phyloP scores from a whole-genome alignment of 2,329 filamentous ascomycete genomes.

The Beauveria sp. region DNA sequence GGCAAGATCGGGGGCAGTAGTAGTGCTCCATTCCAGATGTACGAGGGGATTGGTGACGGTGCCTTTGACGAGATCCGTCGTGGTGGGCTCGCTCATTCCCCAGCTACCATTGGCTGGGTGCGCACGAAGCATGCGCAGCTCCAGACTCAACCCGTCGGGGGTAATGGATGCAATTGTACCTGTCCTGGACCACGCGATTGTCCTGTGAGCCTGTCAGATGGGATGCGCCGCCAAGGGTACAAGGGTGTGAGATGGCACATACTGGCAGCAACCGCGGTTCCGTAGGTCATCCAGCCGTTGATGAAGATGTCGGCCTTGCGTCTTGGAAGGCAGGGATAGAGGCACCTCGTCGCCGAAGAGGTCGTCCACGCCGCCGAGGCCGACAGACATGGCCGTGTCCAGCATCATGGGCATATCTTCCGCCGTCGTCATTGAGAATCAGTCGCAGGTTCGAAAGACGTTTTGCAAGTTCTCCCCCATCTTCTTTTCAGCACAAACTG shows the following conservation, averaged over 20 bases:
- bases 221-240: neutral
- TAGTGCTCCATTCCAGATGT: slow-evolving; percentile 74
- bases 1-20: slow-evolving; percentile 69
- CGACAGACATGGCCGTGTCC: slow-evolving; percentile 37
- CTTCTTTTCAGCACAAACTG: neutral
- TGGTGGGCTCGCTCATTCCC: slow-evolving; percentile 66
- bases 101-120: slow-evolving; percentile 63
- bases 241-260: slow-evolving; percentile 26
- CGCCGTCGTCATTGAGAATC: slow-evolving; percentile 23
- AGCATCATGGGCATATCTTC: slow-evolving; percentile 37
- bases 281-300: slow-evolving; percentile 71
- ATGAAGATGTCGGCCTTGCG: slow-evolving; percentile 52
- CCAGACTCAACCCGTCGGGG: slow-evolving; percentile 60
- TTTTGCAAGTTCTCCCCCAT: neutral
- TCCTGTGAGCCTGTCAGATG: slow-evolving; percentile 39
- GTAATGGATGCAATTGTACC: slow-evolving; percentile 80
- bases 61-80: slow-evolving; percentile 52
- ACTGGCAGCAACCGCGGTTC: slow-evolving; percentile 74
- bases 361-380: slow-evolving; percentile 59
- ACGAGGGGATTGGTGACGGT: slow-evolving; percentile 61
- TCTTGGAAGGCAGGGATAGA: slow-evolving; percentile 41
- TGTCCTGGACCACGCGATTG: slow-evolving; percentile 78
- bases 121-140: slow-evolving; percentile 65
- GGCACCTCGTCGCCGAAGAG: slow-evolving; percentile 67
- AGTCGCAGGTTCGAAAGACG: neutral